These are phyloP conservation scores for Fomitiporia mediterranea DNA, from an alignment of 1,284 basidiomycete genomes.

Conservation along the genomic window DNA sequence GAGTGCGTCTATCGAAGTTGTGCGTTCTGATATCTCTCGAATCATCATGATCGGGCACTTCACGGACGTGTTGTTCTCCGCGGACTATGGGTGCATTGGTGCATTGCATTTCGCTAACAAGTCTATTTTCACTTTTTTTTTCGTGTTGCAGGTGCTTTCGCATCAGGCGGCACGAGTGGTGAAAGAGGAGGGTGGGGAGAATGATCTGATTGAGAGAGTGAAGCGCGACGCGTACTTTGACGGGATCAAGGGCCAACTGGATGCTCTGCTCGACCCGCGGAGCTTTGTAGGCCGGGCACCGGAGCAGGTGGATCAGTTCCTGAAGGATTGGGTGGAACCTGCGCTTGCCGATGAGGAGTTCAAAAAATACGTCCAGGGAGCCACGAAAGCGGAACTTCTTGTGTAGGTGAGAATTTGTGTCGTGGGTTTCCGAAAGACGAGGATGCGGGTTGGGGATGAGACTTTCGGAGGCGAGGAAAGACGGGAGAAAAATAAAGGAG, in stretches of 20 bases:
- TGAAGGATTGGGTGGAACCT: constrained; percentile 87
- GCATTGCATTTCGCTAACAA: neutral
- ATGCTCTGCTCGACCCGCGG: constrained; percentile 70
- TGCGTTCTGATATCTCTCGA: neutral
- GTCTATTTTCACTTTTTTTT: neutral
- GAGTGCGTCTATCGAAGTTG: neutral
- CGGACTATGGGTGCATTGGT: too few species aligned
- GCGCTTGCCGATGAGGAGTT: constrained; percentile 69
- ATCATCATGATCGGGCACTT: too few species aligned
- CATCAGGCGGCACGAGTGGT: constrained; percentile 95
- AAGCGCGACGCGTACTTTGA: constrained; percentile 59
- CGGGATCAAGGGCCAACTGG: constrained; percentile 60
- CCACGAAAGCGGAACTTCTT: constrained; percentile 25
- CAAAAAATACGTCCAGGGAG: constrained; percentile 48
- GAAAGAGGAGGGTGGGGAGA: constrained; percentile 92
- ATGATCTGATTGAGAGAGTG: constrained; percentile 93
- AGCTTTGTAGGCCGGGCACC: constrained; percentile 91
- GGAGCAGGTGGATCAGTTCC: constrained; percentile 88
- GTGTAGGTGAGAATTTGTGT: constrained; percentile 23
- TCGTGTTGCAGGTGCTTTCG: constrained; percentile 65
- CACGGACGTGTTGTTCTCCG: too few species aligned
- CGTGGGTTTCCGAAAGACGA: too few species aligned
- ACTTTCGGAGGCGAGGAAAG: neutral
- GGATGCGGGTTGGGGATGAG: too few species aligned
- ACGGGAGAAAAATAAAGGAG: neutral